These are phyloP conservation scores for Haplosporangium sp. DNA, from an alignment of 371 early-diverging fungal species.

Conservation along the genomic window DNA sequence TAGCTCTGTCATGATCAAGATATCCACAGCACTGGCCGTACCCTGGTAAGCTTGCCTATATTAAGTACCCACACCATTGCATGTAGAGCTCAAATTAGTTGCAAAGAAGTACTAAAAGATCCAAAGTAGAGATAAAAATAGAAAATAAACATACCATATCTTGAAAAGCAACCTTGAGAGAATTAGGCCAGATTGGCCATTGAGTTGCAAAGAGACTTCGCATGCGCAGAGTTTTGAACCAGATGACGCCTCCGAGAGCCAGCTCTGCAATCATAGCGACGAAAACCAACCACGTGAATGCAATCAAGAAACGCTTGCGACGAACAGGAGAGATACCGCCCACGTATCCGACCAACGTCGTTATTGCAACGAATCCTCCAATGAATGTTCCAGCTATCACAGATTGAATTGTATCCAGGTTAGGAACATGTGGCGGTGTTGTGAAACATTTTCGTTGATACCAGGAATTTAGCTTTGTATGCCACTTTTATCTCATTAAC, in stretches of 20 bases:
- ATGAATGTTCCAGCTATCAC: slow-evolving; percentile 41
- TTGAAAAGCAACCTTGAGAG: slow-evolving; percentile 47
- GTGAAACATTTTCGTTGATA: background rate
- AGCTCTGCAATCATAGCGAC: slow-evolving; percentile 41
- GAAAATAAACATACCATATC: slow-evolving; percentile 42
- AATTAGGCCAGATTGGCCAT: slow-evolving; percentile 37
- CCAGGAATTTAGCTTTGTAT: too few relatives aligned
- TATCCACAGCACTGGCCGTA: slow-evolving; percentile 52
- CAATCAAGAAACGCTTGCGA: slow-evolving; percentile 32
- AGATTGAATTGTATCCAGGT: background rate
- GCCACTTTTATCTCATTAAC: too few relatives aligned
- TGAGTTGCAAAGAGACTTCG: slow-evolving; percentile 37
- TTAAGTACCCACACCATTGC: background rate
- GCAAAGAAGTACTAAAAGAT: background rate
- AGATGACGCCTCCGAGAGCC: slow-evolving; percentile 43
- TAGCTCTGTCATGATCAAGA: slow-evolving; percentile 6
- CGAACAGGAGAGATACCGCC: slow-evolving; percentile 41
- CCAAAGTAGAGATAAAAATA: background rate
- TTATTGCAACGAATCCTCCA: slow-evolving; percentile 37
- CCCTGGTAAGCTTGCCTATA: slow-evolving; percentile 36
- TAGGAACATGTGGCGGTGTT: background rate
- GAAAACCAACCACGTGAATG: slow-evolving; percentile 43
- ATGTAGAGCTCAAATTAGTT: background rate
- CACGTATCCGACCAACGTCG: slow-evolving; percentile 28
- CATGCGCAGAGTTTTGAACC: slow-evolving; percentile 56